phyloP scores from a whole-genome alignment of 202 grass and related monocot genomes.

The Tripidium arundinaceum region DNA sequence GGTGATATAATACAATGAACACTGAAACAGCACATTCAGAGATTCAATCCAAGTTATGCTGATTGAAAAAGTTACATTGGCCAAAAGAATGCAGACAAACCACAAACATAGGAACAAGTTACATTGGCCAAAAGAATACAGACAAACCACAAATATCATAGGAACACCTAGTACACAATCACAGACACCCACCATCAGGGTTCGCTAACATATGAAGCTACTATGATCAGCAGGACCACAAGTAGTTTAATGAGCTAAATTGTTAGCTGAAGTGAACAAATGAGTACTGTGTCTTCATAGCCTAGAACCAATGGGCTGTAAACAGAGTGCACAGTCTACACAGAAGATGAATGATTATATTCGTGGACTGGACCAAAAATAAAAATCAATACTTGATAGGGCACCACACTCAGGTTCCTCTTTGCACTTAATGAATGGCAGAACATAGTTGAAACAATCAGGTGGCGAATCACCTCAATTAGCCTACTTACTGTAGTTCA shows the following conservation, averaged over 20 bases:
- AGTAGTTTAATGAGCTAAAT: constrained; percentile 16
- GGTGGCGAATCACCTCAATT: too few species aligned
- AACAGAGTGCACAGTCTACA: background rate
- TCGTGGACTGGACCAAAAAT: background rate
- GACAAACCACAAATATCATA: background rate
- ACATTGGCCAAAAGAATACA: constrained; percentile 3
- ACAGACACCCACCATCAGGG: background rate
- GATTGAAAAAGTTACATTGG: background rate
- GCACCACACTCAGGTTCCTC: background rate
- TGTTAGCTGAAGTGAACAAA: background rate
- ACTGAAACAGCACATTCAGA: background rate
- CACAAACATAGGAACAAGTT: background rate
- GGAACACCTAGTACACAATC: constrained; percentile 26
- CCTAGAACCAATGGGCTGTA: background rate
- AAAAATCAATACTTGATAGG: background rate
- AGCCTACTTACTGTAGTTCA: background rate
- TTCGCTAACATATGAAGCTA: constrained; percentile 23
- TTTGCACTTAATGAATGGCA: background rate
- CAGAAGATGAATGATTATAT: background rate
- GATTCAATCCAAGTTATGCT: background rate
- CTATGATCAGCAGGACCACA: constrained; percentile 16
- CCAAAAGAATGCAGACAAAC: background rate
- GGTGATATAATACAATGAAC: background rate
- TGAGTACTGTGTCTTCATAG: background rate
- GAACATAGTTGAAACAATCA: background rate